Evolutionary conservation across 2,329 filamentous ascomycete genomes (phyloP), one percentile per base, ranked within the genome.

Genomic region (Paracorniculantispora psalliotae): DNA sequence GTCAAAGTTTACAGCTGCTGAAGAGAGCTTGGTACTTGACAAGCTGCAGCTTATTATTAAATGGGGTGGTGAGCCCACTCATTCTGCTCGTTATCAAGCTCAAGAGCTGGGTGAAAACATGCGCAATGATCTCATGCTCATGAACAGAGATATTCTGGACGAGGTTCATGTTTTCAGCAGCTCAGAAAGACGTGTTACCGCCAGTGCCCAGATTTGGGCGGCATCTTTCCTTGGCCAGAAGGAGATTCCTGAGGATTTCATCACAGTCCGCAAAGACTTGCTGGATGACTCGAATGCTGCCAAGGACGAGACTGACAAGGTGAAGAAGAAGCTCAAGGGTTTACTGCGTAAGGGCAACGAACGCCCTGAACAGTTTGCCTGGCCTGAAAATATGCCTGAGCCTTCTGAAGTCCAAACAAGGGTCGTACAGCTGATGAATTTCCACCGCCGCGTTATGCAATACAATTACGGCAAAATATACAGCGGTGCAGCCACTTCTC

Each of bases 261-360:
- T 99, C 63, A 89, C 86, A 35, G 88, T 97, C 59, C 87, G 94
- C 56, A 99, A 99, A 71, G 92, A 97, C 73, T 81, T 99, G 7
- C 78, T 99, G 3, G 94, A 99, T 71, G 94, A 99, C 71, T 97
- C 92, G 0, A 99, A 99, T 72, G 94, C 94, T 4, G 94, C 94
- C 60, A 99, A 99, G 72, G 94, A 99, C 71, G 92, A 96, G 69
- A 99, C 97, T 90, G 96, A 99, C 75, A 97, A 96, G 75, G 94
- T 99, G 59, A 99, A 99, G 81, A 99, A 99, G 83, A 97, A 96
- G 84, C 82, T 99, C 28, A 99, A 99, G 77, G 88, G 91, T 1
- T 81, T 99, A 21, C 75, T 99, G 60, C 87, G 94, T 30, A 90
- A 96, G 72, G 94, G 93, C n/a, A 91, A 92, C 62, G 90, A 94